Evolutionary conservation across 2,329 filamentous ascomycete genomes (phyloP), one percentile per base, ranked within the genome.

Genomic region (Lasiodiplodia hormozganensis): DNA sequence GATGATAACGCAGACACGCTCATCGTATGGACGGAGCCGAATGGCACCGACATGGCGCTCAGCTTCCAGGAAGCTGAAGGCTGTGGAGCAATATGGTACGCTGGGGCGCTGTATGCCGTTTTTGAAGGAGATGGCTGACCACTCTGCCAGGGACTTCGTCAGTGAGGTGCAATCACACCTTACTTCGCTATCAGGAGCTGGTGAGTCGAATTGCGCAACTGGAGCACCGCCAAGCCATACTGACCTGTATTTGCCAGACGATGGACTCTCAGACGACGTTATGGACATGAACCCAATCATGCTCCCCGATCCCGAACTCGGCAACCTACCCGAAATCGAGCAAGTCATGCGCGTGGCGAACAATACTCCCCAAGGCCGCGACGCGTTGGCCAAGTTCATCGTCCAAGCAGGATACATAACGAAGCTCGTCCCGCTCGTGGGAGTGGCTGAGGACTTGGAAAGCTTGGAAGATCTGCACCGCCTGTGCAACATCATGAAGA

Each of bases 1-100:
- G 67, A 68, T 49, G 53, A 49, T 64, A 52, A 51, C 58, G 67
- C 69, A 65, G 65, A 70, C 54, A 99, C 96, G 3, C 88, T 99
- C 70, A 98, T 99, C 71, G 94, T 99, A 70, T 99, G 96, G 96
- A 97, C 95, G 49, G 96, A 98, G 78, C 88, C 89, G 69, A 96
- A 90, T 82, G 92, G 92, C 69, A 89, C 94, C 68, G 96, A 99
- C 78, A 98, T 99, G 96, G 96, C 96, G 53, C 87, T 99, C 71
- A 97, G 94, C 78, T 99, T 99, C 76, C 96, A 99, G 80, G 96
- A 99, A 82, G 91, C 94, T 2, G 96, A 98, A 73, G 96, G 95
- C 56, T 99, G 96, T 81, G 89, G 92, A 23, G 86, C 90, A 71
- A 97, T 99, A 79, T 99, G 96, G 96, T 96, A 82, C 75, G 78